Percentiles rank a stretch among this genome's conserved stretches.
These are phyloP conservation scores for Leccinum truebloodii DNA, from an alignment of 768 basidiomycete species.

Conservation along the genomic window DNA sequence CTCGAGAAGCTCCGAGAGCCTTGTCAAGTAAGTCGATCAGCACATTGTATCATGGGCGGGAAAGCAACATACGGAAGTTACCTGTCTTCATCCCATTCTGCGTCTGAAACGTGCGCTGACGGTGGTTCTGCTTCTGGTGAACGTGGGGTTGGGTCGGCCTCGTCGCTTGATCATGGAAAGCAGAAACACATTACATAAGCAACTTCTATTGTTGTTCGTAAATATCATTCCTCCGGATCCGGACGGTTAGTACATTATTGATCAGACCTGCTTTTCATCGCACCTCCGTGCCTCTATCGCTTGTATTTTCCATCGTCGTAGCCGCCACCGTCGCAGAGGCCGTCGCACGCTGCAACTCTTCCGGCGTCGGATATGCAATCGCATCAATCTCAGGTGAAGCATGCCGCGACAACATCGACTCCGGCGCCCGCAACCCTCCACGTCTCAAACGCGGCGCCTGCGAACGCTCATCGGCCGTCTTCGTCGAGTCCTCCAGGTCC, in stretches of 20 bases:
- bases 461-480: slow-evolving; percentile 38
- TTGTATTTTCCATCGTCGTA: slow-evolving; percentile 5
- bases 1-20: slow-evolving; percentile 81
- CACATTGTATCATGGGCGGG: not conserved
- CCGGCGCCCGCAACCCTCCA: slow-evolving; percentile 66
- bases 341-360: slow-evolving; percentile 23
- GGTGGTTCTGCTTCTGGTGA: slow-evolving; percentile 30
- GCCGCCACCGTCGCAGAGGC: slow-evolving; percentile 1
- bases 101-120: slow-evolving; percentile 10
- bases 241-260: not conserved
- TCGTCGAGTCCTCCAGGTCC: slow-evolving; percentile 16
- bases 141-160: slow-evolving; percentile 57
- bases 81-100: slow-evolving; percentile 30
- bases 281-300: slow-evolving; percentile 6
- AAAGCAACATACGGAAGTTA: slow-evolving; percentile 49
- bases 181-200: not conserved
- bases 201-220: not conserved
- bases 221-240: too few relatives aligned
- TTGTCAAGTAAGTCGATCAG: slow-evolving; percentile 35
- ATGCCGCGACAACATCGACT: slow-evolving; percentile 54
- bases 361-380: slow-evolving; percentile 23
- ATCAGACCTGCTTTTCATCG: slow-evolving; percentile 4
- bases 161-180: slow-evolving; percentile 72
- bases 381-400: slow-evolving; percentile 36
- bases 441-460: slow-evolving; percentile 58